Base-by-base conservation (phyloP, 2,329 filamentous ascomycete species). In the Ophiostoma perfectum region DNA sequence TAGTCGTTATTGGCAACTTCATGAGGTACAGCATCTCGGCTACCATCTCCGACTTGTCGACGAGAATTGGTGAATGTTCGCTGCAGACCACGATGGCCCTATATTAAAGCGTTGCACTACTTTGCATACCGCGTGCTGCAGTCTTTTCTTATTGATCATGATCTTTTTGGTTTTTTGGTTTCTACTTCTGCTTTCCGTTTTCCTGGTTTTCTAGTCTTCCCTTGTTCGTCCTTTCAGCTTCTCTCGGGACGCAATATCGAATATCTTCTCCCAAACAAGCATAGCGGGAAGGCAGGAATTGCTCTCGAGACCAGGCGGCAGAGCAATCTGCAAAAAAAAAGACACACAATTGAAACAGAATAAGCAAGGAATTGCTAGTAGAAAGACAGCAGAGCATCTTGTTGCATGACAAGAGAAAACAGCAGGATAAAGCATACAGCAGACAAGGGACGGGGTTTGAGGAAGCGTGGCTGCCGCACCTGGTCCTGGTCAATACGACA, bases 191-290 rank as follows among this genome's bases (percentile, higher is more conserved):
- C 27, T 27, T 27, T 27, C 27, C 27, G 27, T 2, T 2, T 27
- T 2, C 27, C 27, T 27, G 27, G 27, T 27, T 27, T 27, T 27
- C 27, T 27, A 27, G 27, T 27, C 27, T 27, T 27, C 27, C 27
- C 27, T 27, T 27, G 27, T 14, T 55, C 49, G 18, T n/a, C 47
- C 5, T 8, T 55, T 55, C 49, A 55, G 49, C 49, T 55, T 55
- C 49, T 55, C 18, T 55, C 49, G 49, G 55, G 55, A 11, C 52
- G 52, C 49, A 60, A 60, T 60, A 60, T 60, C 55, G 55, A 60
- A 60, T 38, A 38, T 60, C 55, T 36, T 60, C 27, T 60, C 55
- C 55, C 55, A 38, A 60, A 38, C 11, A 60, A 60, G 55, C n/a
- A 60, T 60, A 60, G 55, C 27, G 49, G 49, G 27, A 55, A 11